These are phyloP conservation scores for Colletotrichum sp. DNA, from an alignment of 2,329 filamentous ascomycete species.

Conservation along the genomic window DNA sequence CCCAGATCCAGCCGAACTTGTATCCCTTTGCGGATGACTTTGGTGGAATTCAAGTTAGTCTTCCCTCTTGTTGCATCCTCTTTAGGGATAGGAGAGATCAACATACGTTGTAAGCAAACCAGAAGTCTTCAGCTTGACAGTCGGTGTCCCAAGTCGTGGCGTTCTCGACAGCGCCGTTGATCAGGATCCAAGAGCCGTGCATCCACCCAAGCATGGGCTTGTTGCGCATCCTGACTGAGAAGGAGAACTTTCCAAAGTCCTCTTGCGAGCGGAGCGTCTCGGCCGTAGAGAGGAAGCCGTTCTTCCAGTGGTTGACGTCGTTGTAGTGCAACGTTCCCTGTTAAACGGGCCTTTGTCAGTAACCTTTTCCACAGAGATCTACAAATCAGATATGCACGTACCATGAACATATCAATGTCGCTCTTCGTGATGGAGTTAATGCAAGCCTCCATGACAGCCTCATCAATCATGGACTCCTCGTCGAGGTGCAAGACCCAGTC, in stretches of 20 bases:
- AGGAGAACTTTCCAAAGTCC: not conserved
- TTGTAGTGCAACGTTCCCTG: slow-evolving; percentile 1
- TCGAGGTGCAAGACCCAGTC: not conserved
- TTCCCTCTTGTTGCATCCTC: rapidly evolving
- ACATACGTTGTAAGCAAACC: not conserved
- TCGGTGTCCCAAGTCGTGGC: not conserved
- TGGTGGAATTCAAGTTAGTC: rapidly evolving
- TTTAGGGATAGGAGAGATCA: not conserved
- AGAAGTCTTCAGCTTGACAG: not conserved
- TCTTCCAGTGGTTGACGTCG: slow-evolving; percentile 3
- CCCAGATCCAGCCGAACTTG: not conserved
- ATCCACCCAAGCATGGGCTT: not conserved
- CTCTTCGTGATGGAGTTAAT: not conserved
- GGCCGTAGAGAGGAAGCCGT: not conserved
- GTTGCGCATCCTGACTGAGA: not conserved
- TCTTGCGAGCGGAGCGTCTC: not conserved
- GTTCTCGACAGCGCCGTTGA: slow-evolving; percentile 1
- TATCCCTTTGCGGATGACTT: not conserved
- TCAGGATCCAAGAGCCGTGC: slow-evolving; percentile 4
- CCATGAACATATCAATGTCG: not conserved
- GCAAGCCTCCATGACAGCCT: not conserved
- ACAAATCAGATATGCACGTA: not conserved
- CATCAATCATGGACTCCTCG: not conserved
- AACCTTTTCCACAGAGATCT: rapidly evolving
- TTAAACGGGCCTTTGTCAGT: not conserved